Evolutionary conservation across 106 monocot genomes (phyloP).

Genomic region (Agapanthus africanus): DNA sequence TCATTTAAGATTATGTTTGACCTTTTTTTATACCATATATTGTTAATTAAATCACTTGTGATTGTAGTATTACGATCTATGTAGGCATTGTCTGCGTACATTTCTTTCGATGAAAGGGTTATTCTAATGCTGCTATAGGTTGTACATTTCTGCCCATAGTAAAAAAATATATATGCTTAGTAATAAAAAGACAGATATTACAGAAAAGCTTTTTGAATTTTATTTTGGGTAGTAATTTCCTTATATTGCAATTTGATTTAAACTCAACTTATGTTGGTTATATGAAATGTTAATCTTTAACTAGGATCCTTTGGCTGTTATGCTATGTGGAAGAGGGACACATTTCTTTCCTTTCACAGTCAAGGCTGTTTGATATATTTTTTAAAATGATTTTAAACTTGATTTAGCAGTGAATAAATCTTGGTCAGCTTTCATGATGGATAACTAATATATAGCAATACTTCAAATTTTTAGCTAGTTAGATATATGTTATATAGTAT

Average conservation of each 20-base stretch:
- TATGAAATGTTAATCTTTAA: neutral
- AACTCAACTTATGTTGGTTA: neutral
- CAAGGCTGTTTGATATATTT: neutral
- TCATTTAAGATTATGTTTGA: neutral
- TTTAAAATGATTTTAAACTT: neutral
- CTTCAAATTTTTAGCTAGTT: neutral
- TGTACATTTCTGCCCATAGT: too few species aligned
- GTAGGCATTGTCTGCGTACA: neutral
- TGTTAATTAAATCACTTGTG: neutral
- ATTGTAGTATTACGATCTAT: neutral
- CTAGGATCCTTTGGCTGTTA: neutral
- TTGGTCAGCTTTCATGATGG: neutral
- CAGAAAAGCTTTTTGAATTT: constrained; percentile 1
- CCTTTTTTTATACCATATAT: neutral
- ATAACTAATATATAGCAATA: neutral
- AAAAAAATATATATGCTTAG: too few species aligned
- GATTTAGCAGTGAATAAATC: neutral
- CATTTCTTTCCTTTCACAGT: neutral
- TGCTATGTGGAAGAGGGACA: neutral
- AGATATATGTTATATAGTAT: neutral
- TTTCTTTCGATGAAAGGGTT: neutral
- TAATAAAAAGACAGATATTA: too few species aligned
- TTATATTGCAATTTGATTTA: neutral
- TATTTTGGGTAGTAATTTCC: neutral
- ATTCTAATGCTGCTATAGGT: neutral